Conservation (phyloP, 495 filamentous ascomycete genomes). For the Elaphomyces granulatus region DNA sequence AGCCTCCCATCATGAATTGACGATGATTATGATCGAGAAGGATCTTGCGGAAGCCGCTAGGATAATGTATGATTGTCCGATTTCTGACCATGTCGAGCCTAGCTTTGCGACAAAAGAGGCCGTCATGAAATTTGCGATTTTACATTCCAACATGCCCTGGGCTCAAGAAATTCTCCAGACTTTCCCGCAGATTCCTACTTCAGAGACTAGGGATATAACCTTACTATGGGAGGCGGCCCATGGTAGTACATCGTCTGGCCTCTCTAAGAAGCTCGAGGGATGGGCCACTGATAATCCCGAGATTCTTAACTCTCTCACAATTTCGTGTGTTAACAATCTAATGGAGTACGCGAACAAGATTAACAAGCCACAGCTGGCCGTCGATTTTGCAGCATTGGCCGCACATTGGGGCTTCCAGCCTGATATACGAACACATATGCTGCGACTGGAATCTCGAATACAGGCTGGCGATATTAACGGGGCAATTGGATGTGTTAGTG, state of each 20-base stretch:
- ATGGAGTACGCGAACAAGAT: constrained; percentile 58
- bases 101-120: constrained; percentile 31
- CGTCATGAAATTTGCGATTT: constrained; percentile 41
- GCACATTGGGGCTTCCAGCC: constrained; percentile 46
- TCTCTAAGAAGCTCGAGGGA: constrained; percentile 49
- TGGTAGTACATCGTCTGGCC: constrained; percentile 52
- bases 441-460: constrained; percentile 64
- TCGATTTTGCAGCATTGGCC: constrained; percentile 53
- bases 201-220: constrained; percentile 49
- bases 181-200: constrained; percentile 35
- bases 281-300: constrained; percentile 28
- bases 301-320: constrained; percentile 37
- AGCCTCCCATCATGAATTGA: constrained; percentile 24
- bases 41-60: constrained; percentile 24
- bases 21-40: constrained; percentile 23
- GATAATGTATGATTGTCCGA: constrained; percentile 41
- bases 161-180: constrained; percentile 46
- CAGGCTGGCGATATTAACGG: constrained; percentile 52
- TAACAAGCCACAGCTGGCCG: constrained; percentile 54
- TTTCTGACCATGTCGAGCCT: constrained; percentile 26
- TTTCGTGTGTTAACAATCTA: constrained; percentile 58
- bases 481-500: constrained; percentile 46
- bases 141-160: constrained; percentile 47
- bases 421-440: constrained; percentile 48
- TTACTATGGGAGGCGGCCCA: constrained; percentile 65